Percentiles rank a stretch among this genome's conserved stretches.
Conservation (phyloP, 2,329 filamentous ascomycete species). For the Helotiales sp. region DNA sequence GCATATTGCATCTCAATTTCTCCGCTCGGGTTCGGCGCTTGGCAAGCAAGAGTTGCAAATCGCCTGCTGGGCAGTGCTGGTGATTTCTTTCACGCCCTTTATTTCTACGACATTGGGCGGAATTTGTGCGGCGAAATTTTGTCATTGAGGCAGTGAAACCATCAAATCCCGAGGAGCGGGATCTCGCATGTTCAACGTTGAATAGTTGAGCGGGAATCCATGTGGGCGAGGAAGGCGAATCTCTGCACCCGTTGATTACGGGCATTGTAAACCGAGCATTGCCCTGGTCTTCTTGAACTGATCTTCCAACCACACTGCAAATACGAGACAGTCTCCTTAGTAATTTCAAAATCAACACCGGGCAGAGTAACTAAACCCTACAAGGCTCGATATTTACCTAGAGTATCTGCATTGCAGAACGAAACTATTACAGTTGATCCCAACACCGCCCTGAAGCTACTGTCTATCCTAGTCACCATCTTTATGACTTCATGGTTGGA, state of each 20-base stretch:
- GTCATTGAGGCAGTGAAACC: not conserved
- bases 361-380: too few species aligned
- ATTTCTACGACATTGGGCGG: not conserved
- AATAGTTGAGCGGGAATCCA: conserved; percentile 2
- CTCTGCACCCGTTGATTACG: not conserved
- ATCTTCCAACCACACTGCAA: not conserved
- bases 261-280: conserved; percentile 2
- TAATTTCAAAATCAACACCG: too few species aligned
- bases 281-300: not conserved
- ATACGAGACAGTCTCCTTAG: not conserved
- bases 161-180: conserved; percentile 9
- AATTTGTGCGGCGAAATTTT: not conserved
- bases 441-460: not conserved
- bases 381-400: not conserved
- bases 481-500: too few species aligned
- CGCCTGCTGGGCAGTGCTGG: not conserved
- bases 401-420: not conserved
- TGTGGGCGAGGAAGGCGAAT: not conserved
- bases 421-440: not conserved
- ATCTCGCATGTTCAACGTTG: not conserved
- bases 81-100: too few species aligned
- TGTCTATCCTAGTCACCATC: not conserved
- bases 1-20: not conserved
- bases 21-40: not conserved
- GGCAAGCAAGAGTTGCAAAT: not conserved